A percentile compares a stretch with the other conserved stretches of the same genome.
Evolutionary conservation across 2,329 filamentous ascomycete genomes (phyloP).

Genomic region (Trichocomaceae sp.): DNA sequence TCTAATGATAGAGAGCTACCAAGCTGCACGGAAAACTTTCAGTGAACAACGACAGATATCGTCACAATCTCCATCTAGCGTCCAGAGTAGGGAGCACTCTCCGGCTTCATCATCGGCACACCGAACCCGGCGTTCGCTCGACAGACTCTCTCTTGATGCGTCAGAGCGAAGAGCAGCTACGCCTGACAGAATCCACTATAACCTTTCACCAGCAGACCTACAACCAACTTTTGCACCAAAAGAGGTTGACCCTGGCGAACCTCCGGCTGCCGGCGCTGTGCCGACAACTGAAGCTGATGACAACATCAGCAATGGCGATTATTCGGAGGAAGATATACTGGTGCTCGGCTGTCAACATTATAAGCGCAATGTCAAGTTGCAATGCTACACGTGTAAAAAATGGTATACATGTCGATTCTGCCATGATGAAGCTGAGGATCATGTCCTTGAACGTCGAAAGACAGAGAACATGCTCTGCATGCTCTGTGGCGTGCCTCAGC

Average conservation of each 20-base stretch:
- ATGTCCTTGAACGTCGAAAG: slow-evolving; percentile 69
- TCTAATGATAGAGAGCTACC: slow-evolving; percentile 63
- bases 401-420: slow-evolving; percentile 97
- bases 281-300: slow-evolving; percentile 18
- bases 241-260: slow-evolving; percentile 1
- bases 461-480: slow-evolving; percentile 98
- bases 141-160: slow-evolving; percentile 24
- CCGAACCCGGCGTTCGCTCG: slow-evolving; percentile 23
- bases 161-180: slow-evolving; percentile 22
- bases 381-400: slow-evolving; percentile 79
- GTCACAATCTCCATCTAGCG: slow-evolving; percentile 22
- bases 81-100: slow-evolving; percentile 19
- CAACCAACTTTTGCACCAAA: slow-evolving; percentile 59
- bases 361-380: slow-evolving; percentile 88
- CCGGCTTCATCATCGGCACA: slow-evolving; percentile 26
- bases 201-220: slow-evolving; percentile 51
- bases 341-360: slow-evolving; percentile 84
- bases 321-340: slow-evolving; percentile 46
- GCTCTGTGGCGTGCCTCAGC: slow-evolving; percentile 81
- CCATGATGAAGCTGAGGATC: slow-evolving; percentile 76
- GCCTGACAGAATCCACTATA: slow-evolving; percentile 30
- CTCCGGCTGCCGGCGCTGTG: background rate
- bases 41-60: slow-evolving; percentile 16
- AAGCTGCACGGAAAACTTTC: slow-evolving; percentile 35
- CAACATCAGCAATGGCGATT: slow-evolving; percentile 28